Conservation (phyloP, 176 grass and related monocot species). For the Aegilops tauschii region DNA sequence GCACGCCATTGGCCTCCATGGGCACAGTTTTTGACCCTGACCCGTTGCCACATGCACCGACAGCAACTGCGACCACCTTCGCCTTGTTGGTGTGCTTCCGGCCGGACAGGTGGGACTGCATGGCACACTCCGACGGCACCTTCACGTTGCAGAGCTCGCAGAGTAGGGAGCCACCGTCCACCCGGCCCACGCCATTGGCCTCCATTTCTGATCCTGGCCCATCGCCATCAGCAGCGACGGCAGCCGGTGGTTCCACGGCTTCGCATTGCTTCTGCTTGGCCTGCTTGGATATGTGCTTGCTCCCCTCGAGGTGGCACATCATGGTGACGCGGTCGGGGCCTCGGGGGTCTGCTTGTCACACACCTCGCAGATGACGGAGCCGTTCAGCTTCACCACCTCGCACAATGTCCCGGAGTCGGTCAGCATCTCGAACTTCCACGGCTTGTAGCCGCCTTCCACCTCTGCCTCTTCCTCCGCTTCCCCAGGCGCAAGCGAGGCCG, state of each 20-base stretch:
- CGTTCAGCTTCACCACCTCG: constrained; percentile 32
- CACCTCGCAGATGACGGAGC: constrained; percentile 40
- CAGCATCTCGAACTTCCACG: not conserved
- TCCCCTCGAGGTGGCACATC: constrained; percentile 34
- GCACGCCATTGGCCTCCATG: not conserved
- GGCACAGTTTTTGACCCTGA: not conserved
- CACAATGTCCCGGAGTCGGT: not conserved
- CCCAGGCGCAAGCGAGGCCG: not conserved
- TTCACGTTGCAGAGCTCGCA: constrained; percentile 22
- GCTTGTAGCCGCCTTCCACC: not conserved
- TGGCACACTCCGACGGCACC: not conserved
- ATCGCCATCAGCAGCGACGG: not conserved
- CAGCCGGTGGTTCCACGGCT: too few species aligned
- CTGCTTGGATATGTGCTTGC: constrained; percentile 28
- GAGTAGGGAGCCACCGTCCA: not conserved
- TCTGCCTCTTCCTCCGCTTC: not conserved
- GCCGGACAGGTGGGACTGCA: too few species aligned
- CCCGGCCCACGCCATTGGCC: not conserved
- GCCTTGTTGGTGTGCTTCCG: too few species aligned
- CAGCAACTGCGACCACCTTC: not conserved
- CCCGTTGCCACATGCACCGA: not conserved
- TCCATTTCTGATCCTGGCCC: not conserved
- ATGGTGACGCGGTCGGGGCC: constrained; percentile 10
- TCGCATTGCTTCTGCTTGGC: not conserved
- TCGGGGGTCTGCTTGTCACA: constrained; percentile 20